Evolutionary conservation across 2,329 filamentous ascomycete species (phyloP), one percentile per base, ranked within the genome.

Genomic region (Berkeleyomyces basicola): DNA sequence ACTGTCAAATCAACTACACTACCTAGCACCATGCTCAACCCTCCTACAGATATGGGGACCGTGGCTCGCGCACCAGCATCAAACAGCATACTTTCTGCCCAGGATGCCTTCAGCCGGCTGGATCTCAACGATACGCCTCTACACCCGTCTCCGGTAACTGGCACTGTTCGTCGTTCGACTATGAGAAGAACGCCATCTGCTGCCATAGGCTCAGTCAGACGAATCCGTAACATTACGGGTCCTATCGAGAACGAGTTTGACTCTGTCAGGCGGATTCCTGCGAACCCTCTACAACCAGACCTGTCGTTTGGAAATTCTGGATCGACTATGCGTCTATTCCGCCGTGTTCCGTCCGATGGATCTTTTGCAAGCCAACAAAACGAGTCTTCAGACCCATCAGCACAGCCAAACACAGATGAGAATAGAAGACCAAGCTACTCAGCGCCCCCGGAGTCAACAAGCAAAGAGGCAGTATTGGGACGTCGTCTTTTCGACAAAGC

Each of bases 231-330:
- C 36, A 47, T 62, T 6, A 60, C 63, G 31, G 60, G 55, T 9
- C 49, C 49, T 6, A 51, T 55, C 11, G 62, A 64, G 7, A 43
- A 58, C 14, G 44, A 51, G n/a, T 53, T 61, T 44, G 62, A 51
- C 7, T 66, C 64, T 44, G 59, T 66, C 9, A 63, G 65, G 14
- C 61, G 61, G 36, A 59, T 51, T 14, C 62, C 64, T 0, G 55
- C 59, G 6, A 61, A 61, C 43, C 91, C 92, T 0, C 79, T 96
- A 1, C 90, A 90, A 62, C 81, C 93, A 1, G 90, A 97, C 69
- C 85, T 95, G 78, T 95, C 87, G 4, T 97, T 95, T 74, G 93
- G 92, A 60, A 97, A 97, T 72, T 87, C 86, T 6, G 89, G 88
- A 1, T 96, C 92, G 0, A 96, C 91, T 14, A 89, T 95, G 67